Evolutionary conservation across 371 early-diverging fungal species (phyloP), one percentile per base, ranked within the genome.

Genomic region (Zychaea mexicana): DNA sequence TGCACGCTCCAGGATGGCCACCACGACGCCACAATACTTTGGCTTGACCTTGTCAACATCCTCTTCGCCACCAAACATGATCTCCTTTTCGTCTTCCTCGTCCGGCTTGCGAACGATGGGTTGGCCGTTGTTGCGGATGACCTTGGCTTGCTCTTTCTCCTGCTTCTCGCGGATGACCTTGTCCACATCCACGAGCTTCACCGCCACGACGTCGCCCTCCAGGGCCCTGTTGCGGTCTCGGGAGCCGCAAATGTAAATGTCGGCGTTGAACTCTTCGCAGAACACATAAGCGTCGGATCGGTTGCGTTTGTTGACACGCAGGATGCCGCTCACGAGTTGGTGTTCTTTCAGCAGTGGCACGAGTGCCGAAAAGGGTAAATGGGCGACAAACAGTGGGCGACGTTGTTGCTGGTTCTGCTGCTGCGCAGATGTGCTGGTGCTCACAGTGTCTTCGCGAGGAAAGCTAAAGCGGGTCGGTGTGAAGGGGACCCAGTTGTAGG

Each of bases 211-310:
- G 67, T 96, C 96, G 12, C 94, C 94, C 47, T 93, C 92, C 32
- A 95, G 69, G 0, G 96, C 95, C 28, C 96, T 89, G 73, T 96
- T 96, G 21, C 94, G 90, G 52, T 84, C 81, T 39, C 78, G 75
- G 45, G 87, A 85, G 15, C 94, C 94, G 54, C 85, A 89, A 22
- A 95, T 89, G 67, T 89, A 91, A n/a, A 93, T 85, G 67, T 93
- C 91, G 10, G 80, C 77, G 64, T 82, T 84, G 42, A 81, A 70
- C 2, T 82, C 82, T 31, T 88, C 89, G 12, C 85, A 83, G 19
- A 92, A 86, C 24, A 94, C 94, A 75, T 96, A 96, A 26, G 93
- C 94, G 62, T 95, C 93, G 22, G 81, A 84, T 19, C 91, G 83
- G 67, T 90, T 89, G 54, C 88, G 83, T 49, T 90, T 90, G 79